Evolutionary conservation across 139 green algal species (phyloP), one percentile per base, ranked within the genome.

Genomic region (Micractinium sp.): DNA sequence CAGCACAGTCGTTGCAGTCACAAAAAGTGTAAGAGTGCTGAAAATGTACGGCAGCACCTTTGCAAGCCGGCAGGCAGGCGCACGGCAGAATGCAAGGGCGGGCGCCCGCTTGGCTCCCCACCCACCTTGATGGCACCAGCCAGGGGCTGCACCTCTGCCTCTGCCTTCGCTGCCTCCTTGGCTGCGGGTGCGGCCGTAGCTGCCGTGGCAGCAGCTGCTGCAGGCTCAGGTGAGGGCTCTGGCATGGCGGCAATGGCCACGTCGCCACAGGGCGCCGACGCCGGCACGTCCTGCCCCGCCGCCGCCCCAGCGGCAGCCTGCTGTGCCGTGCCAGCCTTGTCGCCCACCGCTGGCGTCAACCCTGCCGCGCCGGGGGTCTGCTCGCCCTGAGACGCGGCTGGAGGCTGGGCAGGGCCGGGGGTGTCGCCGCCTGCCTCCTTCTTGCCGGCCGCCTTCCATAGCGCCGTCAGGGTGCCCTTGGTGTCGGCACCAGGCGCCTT

Each of bases 381-480:
- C 39, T 83, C n/a, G 4, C 29, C 77, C 39, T 79, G 25, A 36
- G 18, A 36, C 2, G 73, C 31, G 2, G 29, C 27, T 29, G 73
- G 73, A 39, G 41, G 78, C 78, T 83, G 33, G 38, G 60, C 41
- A 1, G 31, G 31, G 3, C 53, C 81, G 18, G 60, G 31, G 27
- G 38, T 38, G 27, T 18, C 27, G n/a, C 9, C 2, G n/a, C 7
- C n/a, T 27, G 66, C 4, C 23, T 27, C 66, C 61, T 47, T 67
- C 39, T 87, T 87, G 36, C 29, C 14, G 27, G 36, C 67, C 22
- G 38, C 36, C 7, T 85, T 41, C 89, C 89, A 91, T 0, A 91
- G 47, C 19, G 89, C 89, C 9, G 66, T 86, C 13, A 91, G 83
- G 15, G 89, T 91, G 78, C 89, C 89, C 35, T 91, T 91, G 63